Base-by-base conservation (phyloP, 2,329 filamentous ascomycete species). In the Exophiala viscosa region DNA sequence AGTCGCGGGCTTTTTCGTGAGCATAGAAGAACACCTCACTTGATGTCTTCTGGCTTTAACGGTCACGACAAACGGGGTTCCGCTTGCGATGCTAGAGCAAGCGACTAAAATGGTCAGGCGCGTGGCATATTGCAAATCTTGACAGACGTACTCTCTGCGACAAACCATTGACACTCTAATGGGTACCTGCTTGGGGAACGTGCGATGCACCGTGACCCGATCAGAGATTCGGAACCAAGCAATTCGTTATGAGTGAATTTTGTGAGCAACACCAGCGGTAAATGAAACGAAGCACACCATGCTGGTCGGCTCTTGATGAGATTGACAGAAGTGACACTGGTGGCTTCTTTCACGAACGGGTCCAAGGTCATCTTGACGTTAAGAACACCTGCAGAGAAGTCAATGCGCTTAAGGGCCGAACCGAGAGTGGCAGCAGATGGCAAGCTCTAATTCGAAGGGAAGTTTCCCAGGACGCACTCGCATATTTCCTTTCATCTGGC, bases 261-360 rank as follows among this genome's bases (percentile, higher is more conserved):
- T 50, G 36, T 47, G 34, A 31, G 52, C 47, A 48, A 44, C 48
- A 48, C 48, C 52, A 51, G 47, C 47, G 52, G 47, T 44, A 39
- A 43, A 43, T 55, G 42, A 47, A 51, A 50, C 52, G 47, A n/a
- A 18, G 28, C 48, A 48, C 41, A 40, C 45, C 41, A 42, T 28
- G 38, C 31, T 52, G 49, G 23, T 23, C 49, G 33, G 31, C 36
- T 46, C 31, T 31, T 17, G 31, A 38, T 52, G n/a, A 52, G 44
- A 57, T 57, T 57, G 54, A 33, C 45, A 14, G 32, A 39, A 2
- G 44, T 54, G 45, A 47, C 42, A 50, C 47, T 23, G 40, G 54
- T 50, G 54, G 46, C 44, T 51, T 14, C 13, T 31, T 40, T 9
- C 20, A 49, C 47, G 33, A 47, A 33, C 8, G 36, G 39, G 45